Base-by-base conservation (phyloP, 2,329 filamentous ascomycete genomes). In the Penicillium sp. region DNA sequence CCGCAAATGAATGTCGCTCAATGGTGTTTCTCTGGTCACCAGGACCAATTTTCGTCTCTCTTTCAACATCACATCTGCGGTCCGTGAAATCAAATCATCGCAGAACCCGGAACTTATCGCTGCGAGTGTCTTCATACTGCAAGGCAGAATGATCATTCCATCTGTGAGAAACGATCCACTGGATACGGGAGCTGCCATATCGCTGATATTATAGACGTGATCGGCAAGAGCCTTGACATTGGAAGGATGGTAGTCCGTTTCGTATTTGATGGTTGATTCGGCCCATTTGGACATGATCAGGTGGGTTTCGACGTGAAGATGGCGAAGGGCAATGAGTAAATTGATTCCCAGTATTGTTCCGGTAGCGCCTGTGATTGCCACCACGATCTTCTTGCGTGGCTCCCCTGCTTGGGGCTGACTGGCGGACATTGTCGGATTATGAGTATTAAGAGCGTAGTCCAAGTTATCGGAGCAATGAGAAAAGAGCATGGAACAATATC, bases 331-430 rank as follows among this genome's bases (percentile, higher is more conserved):
- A 6, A 69, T 65, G 3, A 81, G 73, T 0, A 73, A 61, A 16
- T 71, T 72, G 55, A 81, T 76, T 1, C 71, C 78, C 5, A 75
- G 66, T 1, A 71, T 63, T 1, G 78, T 69, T 3, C 79, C 79
- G 0, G 79, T 81, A 0, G 79, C 79, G 3, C 79, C 79, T 1
- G 79, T 81, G 43, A 82, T 75, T 20, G 71, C 79, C 6, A 81
- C 70, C 1, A 81, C 70, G 50, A 81, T 78, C 7, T 69, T 60
- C n/a, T 60, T 62, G 47, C 62, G 63, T n/a, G n/a, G n/a, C n/a
- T n/a, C n/a, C n/a, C n/a, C n/a, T n/a, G n/a, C n/a, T n/a, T n/a
- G n/a, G n/a, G n/a, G n/a, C n/a, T n/a, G n/a, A n/a, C n/a, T n/a
- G n/a, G n/a, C n/a, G n/a, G n/a, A n/a, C n/a, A n/a, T n/a, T n/a